Evolutionary conservation across 352 stramenopile species (phyloP).

Genomic region (Phytophthora pisi): DNA sequence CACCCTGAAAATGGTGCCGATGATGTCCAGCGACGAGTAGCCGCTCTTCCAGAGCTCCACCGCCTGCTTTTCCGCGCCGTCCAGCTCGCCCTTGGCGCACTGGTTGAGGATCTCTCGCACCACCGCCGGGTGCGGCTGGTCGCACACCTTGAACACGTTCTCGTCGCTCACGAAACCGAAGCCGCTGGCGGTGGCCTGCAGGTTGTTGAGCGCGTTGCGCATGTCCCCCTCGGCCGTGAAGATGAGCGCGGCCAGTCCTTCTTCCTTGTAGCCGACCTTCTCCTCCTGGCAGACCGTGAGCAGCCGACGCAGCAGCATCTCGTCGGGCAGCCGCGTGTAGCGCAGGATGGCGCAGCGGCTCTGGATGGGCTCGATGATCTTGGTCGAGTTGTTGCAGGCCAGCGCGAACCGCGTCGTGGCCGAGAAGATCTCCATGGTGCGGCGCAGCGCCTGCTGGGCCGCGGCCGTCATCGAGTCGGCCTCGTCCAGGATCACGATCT

Average conservation of each 20-base stretch:
- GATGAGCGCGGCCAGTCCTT: slow-evolving; percentile 97
- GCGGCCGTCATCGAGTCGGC: slow-evolving; percentile 98
- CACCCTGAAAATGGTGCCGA: slow-evolving; percentile 98
- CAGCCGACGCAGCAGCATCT: slow-evolving; percentile 95
- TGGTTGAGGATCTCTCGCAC: slow-evolving; percentile 70
- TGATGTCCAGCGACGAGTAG: slow-evolving; percentile 97
- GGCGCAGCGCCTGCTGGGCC: slow-evolving; percentile 97
- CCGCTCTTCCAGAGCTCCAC: slow-evolving; percentile 82
- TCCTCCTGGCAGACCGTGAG: slow-evolving; percentile 94
- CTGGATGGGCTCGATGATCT: slow-evolving; percentile 99
- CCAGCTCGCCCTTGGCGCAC: slow-evolving; percentile 86
- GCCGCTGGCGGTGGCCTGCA: slow-evolving; percentile 96
- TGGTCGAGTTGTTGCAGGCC: slow-evolving; percentile 98
- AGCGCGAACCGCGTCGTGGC: slow-evolving; percentile 98
- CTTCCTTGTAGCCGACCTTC: slow-evolving; percentile 83
- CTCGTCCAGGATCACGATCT: slow-evolving; percentile 99
- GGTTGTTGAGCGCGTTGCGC: slow-evolving; percentile 98
- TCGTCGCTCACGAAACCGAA: slow-evolving; percentile 96
- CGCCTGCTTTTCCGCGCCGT: slow-evolving; percentile 79
- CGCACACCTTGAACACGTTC: slow-evolving; percentile 96
- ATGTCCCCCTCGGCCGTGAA: slow-evolving; percentile 99
- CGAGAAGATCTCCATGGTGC: slow-evolving; percentile 99
- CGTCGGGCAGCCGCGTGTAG: slow-evolving; percentile 95
- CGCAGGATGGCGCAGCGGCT: slow-evolving; percentile 97
- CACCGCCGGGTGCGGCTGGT: slow-evolving; percentile 95